phyloP scores from a whole-genome alignment of 805 yeast genomes.

The Suhomyces xylopsoci region DNA sequence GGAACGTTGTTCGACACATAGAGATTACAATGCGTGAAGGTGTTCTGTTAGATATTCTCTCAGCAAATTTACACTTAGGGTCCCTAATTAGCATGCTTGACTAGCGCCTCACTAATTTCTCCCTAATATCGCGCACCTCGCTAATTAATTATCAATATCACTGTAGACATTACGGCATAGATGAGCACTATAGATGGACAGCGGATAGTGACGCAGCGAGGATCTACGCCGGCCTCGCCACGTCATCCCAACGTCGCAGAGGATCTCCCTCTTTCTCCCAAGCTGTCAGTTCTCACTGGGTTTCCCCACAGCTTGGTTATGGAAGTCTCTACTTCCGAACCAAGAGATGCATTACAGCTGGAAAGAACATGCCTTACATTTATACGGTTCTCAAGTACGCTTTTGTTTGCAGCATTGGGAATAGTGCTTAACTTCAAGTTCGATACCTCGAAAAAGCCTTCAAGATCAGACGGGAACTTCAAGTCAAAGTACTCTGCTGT shows the following conservation, averaged over 20 bases:
- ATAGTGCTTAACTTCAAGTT: constrained; percentile 45
- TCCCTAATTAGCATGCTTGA: background rate
- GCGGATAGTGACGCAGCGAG: background rate
- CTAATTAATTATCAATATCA: background rate
- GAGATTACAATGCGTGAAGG: background rate
- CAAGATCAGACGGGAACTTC: background rate
- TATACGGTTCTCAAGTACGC: constrained; percentile 43
- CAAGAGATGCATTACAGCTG: constrained; percentile 52
- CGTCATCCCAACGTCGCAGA: background rate
- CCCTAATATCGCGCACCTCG: background rate
- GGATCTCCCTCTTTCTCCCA: background rate
- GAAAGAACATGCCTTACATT: constrained; percentile 53
- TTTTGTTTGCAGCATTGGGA: constrained; percentile 47
- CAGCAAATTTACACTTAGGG: background rate
- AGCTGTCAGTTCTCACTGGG: background rate
- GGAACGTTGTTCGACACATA: background rate
- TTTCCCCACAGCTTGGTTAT: constrained; percentile 26
- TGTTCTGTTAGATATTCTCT: no score
- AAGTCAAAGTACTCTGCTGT: constrained; percentile 1
- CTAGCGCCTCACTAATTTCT: background rate
- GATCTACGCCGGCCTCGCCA: background rate
- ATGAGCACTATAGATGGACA: background rate
- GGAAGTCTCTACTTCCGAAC: constrained; percentile 44
- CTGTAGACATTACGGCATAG: background rate
- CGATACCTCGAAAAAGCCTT: constrained; percentile 23